Base-by-base conservation (phyloP, 1,284 basidiomycete species). In the Fomes fomentarius region DNA sequence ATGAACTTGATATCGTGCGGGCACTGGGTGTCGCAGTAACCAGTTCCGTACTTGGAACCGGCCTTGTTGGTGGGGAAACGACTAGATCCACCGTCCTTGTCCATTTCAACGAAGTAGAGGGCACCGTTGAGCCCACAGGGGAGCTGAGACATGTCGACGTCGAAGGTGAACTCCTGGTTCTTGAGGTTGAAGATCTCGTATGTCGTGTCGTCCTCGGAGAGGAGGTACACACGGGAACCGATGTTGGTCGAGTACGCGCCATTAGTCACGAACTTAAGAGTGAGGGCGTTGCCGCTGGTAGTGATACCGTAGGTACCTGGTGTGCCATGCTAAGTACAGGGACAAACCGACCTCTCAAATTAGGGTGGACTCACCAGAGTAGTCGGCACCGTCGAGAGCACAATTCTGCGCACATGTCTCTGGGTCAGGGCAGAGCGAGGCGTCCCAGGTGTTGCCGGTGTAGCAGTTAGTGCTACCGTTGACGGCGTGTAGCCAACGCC, bases 311-410 rank as follows among this genome's bases (percentile, higher is more conserved):
- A 74, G 26, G 54, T 60, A 11, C 52, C 54, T 56, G 31, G 11
- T 19, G 7, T 12, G 21, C 3, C 8, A 28, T 9, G 2, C 17
- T 15, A 5, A 21, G 4, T 4, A 26, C 40, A 21, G 40, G 45
- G 11, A 34, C 19, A 4, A 22, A 6, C n/a, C 12, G 6, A 37
- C 11, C 4, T 8, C 4, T 11, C 4, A 12, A 1, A n/a, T 19
- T 2, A 1, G 10, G 21, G 24, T 12, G 22, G 26, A 41, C 44
- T 67, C 71, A 58, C 71, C 73, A 8, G 68, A 34, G 68, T 85
- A 84, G 68, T 82, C 78, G 19, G 81, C 82, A 57, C 83, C 82
- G 55, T 84, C 82, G 56, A 84, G 68, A 11, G 80, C 82, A 61
- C 82, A 84, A 71, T 80, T 79, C 53, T 56, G 2, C 4, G 73